A percentile compares a stretch with the other conserved stretches of the same genome.
These are phyloP conservation scores for Davidsoniella australis DNA, from an alignment of 2,329 filamentous ascomycete species.

Conservation along the genomic window DNA sequence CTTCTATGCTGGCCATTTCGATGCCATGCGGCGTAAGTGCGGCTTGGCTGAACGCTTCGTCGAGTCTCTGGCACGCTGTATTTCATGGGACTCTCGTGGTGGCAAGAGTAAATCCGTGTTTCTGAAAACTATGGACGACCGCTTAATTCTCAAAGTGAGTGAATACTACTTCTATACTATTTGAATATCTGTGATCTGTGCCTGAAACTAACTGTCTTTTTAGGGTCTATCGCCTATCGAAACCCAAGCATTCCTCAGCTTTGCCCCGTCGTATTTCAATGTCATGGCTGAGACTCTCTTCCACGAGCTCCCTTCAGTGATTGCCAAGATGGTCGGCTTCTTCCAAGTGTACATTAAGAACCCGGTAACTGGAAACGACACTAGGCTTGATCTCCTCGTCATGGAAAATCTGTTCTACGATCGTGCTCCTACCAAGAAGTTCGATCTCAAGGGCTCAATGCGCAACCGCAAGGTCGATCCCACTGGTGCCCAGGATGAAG, in stretches of 20 bases:
- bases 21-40: conserved; percentile 82
- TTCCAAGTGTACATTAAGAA: conserved; percentile 98
- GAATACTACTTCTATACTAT: background rate
- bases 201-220: background rate
- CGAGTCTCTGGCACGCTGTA: conserved; percentile 82
- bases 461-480: conserved; percentile 93
- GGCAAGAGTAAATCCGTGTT: conserved; percentile 97
- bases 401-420: conserved; percentile 99
- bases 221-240: conserved; percentile 75
- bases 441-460: conserved; percentile 97
- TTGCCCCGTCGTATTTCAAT: conserved; percentile 90
- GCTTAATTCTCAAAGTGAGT: conserved; percentile 64
- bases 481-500: conserved; percentile 90
- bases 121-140: conserved; percentile 86
- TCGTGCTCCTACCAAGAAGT: conserved; percentile 70
- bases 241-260: conserved; percentile 82
- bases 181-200: background rate
- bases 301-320: conserved; percentile 85
- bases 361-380: conserved; percentile 73
- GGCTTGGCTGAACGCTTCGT: conserved; percentile 87
- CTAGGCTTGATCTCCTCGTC: conserved; percentile 82
- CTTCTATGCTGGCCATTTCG: conserved; percentile 95
- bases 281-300: conserved; percentile 96
- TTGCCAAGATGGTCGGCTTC: conserved; percentile 97
- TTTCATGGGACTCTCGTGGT: conserved; percentile 96